Base-by-base conservation (phyloP, 768 basidiomycete genomes). In the Tremella yokohamensis region DNA sequence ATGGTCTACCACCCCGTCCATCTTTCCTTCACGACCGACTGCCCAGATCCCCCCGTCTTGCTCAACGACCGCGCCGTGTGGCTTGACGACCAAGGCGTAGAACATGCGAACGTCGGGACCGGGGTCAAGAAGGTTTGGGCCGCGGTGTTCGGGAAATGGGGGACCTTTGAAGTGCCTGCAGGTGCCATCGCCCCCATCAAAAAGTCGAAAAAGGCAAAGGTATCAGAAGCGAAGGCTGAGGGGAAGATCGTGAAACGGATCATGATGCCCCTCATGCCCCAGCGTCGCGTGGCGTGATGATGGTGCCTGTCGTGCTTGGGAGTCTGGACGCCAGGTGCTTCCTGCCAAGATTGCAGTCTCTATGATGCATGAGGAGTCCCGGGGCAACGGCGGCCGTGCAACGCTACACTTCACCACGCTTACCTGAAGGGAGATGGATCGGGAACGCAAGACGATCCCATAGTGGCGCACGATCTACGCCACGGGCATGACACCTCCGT, bases 1-100 rank as follows among this genome's bases (percentile, higher is more conserved):
- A 90, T 92, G 79, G 91, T 88, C 12, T 93, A 78, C 56, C 66
- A 74, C 49, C 65, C 76, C 44, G 56, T 68, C 8, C 65, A 65
- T 51, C 56, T 65, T 15, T 38, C 61, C 47, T 16, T 73, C 25
- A 39, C 49, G 3, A n/a, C 34, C 29, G 13, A 18, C 19, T 13
- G 56, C 19, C 19, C 58, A 47, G 38, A 55, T 19, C 15, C 40
- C 25, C 45, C 63, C 50, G 49, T 58, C 49, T 39, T 54, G 20
- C 26, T 40, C 22, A 49, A 50, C 4, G 52, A 18, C 16, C 58
- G 12, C 52, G 44, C 1, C 22, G 64, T 60, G 18, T 72, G 68
- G 70, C 55, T 70, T 3, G 55, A 49, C 40, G 57, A 34, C 8
- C 55, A 45, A 2, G 59, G 47, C n/a, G 62, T 73, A 16, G 66